Evolutionary conservation across 768 basidiomycete species (phyloP).

Genomic region (Russula griseocarnosa): DNA sequence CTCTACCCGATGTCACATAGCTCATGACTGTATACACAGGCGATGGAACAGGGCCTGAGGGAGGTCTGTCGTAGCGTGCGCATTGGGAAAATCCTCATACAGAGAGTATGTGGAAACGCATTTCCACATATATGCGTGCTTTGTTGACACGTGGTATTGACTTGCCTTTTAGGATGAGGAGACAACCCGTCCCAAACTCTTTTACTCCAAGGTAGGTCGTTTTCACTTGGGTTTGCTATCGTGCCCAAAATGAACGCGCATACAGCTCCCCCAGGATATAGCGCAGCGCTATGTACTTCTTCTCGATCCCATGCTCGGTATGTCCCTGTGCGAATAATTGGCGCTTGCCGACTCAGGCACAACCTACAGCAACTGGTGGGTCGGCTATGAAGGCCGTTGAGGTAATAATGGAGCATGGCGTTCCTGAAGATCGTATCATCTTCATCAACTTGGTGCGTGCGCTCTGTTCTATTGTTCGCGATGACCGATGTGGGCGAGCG

Average conservation of each 20-base stretch:
- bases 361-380: conserved; percentile 76
- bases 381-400: conserved; percentile 98
- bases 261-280: conserved; percentile 89
- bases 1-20: not conserved
- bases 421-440: conserved; percentile 91
- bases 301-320: conserved; percentile 96
- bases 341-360: conserved; percentile 28
- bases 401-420: conserved; percentile 85
- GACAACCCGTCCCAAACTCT: conserved; percentile 88
- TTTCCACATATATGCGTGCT: not conserved
- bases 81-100: conserved; percentile 97
- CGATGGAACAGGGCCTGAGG: conserved; percentile 95
- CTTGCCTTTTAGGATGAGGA: conserved; percentile 73
- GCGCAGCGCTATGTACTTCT: conserved; percentile 87
- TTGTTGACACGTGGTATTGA: conserved; percentile 9
- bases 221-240: not conserved
- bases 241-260: not conserved
- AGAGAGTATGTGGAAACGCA: conserved; percentile 60
- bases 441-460: conserved; percentile 82
- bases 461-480: not conserved
- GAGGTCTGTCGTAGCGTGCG: conserved; percentile 93
- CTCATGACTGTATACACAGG: conserved; percentile 42
- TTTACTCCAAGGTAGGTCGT: conserved; percentile 69
- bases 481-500: not conserved
- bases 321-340: conserved; percentile 29